These are phyloP conservation scores for Ascochyta lentis DNA, from an alignment of 2,329 filamentous ascomycete genomes.

Conservation along the genomic window DNA sequence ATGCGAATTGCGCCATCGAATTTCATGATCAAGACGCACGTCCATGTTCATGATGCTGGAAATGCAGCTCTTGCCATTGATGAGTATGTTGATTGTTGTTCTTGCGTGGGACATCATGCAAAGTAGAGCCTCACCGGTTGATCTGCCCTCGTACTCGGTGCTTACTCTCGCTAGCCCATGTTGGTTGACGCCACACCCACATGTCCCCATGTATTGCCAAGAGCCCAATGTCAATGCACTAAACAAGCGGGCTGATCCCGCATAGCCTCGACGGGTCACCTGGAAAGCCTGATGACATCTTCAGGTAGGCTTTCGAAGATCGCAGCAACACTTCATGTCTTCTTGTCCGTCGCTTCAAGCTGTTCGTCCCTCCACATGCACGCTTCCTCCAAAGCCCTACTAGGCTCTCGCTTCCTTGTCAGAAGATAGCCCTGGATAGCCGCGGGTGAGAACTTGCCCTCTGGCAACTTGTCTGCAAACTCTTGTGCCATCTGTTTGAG, in stretches of 20 bases:
- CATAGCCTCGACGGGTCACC: background rate
- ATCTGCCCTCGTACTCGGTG: background rate
- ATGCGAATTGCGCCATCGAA: background rate
- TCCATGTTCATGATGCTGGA: background rate
- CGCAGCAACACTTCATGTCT: background rate
- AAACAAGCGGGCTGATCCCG: background rate
- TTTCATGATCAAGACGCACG: background rate
- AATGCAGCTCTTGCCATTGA: background rate
- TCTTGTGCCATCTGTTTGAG: slow-evolving; percentile 52
- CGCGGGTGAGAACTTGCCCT: slow-evolving; percentile 58
- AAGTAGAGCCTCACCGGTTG: background rate
- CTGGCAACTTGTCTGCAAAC: slow-evolving; percentile 57
- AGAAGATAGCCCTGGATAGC: slow-evolving; percentile 62
- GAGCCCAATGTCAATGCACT: background rate
- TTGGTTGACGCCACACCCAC: slow-evolving; percentile 1
- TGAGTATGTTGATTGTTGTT: background rate
- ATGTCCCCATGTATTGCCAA: slow-evolving; percentile 6
- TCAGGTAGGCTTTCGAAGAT: background rate
- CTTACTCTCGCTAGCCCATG: slow-evolving; percentile 9
- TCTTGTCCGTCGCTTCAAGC: background rate
- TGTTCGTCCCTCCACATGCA: slow-evolving; percentile 48
- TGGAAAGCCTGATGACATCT: slow-evolving; percentile 1
- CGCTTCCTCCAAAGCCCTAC: slow-evolving; percentile 53
- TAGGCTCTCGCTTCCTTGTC: slow-evolving; percentile 57
- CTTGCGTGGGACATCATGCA: background rate